phyloP scores from a whole-genome alignment of 306 rosid genomes.

The Fragaria vesca region DNA sequence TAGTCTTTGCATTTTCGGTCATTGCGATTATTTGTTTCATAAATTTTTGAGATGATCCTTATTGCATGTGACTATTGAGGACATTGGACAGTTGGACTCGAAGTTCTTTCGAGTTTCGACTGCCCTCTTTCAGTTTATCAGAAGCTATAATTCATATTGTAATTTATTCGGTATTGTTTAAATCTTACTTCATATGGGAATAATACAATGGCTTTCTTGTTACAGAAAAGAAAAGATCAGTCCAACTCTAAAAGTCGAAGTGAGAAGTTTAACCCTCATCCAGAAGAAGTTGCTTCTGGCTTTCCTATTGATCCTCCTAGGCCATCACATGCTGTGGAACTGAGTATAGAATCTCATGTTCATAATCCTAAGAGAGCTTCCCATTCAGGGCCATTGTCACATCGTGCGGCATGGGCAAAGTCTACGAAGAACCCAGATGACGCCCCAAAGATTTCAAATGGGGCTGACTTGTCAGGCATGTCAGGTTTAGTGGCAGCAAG shows the following conservation, averaged over 20 bases:
- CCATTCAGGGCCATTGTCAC: constrained; percentile 95
- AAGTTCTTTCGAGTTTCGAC: background rate
- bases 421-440: constrained; percentile 75
- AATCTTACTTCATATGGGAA: background rate
- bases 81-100: background rate
- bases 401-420: constrained; percentile 88
- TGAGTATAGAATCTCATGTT: constrained; percentile 41
- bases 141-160: background rate
- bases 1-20: background rate
- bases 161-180: background rate
- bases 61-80: background rate
- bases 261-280: constrained; percentile 95
- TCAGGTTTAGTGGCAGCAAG: constrained; percentile 89
- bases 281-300: constrained; percentile 94
- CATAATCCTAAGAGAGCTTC: constrained; percentile 91
- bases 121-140: background rate
- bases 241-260: constrained; percentile 79
- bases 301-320: constrained; percentile 99
- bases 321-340: constrained; percentile 77
- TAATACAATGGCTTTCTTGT: background rate
- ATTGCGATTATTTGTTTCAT: background rate
- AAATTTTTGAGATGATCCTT: background rate
- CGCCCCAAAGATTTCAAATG: constrained; percentile 68
- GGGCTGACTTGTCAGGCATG: constrained; percentile 61
- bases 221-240: constrained; percentile 88